A percentile compares a stretch with the other conserved stretches of the same genome.
Conservation (phyloP, 805 yeast genomes). For the Candida saitoana region DNA sequence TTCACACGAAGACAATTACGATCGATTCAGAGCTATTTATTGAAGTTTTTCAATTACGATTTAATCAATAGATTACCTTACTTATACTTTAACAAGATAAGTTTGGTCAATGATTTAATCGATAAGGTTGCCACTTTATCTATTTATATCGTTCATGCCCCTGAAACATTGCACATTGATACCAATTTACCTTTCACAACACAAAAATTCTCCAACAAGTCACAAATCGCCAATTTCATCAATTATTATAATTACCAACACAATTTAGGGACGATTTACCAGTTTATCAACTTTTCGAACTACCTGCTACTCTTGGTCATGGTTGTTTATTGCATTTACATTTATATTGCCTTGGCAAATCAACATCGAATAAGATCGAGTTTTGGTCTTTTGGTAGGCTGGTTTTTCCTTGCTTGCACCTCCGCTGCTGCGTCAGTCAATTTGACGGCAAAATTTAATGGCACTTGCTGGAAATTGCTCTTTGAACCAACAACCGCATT, state of each 20-base stretch:
- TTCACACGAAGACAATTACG: constrained; percentile 3
- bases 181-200: background rate
- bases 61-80: constrained; percentile 18
- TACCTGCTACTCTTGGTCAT: background rate
- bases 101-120: constrained; percentile 26
- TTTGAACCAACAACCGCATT: constrained; percentile 26
- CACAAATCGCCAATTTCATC: constrained; percentile 15
- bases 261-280: constrained; percentile 4
- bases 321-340: constrained; percentile 11
- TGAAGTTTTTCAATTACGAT: constrained; percentile 24
- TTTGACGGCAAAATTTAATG: constrained; percentile 15
- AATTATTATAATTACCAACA: constrained; percentile 6
- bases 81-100: constrained; percentile 23
- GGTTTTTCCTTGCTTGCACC: constrained; percentile 26
- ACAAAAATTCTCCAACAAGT: constrained; percentile 6
- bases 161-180: background rate
- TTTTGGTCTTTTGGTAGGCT: constrained; percentile 33
- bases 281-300: background rate
- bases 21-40: constrained; percentile 9
- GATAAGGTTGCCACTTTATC: constrained; percentile 20
- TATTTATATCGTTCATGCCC: constrained; percentile 19
- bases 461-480: constrained; percentile 22
- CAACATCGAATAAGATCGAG: constrained; percentile 31
- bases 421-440: constrained; percentile 26
- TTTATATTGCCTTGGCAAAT: constrained; percentile 29